Evolutionary conservation across 495 filamentous ascomycete species (phyloP), one percentile per base, ranked within the genome.

Genomic region (Xylaria grammica): DNA sequence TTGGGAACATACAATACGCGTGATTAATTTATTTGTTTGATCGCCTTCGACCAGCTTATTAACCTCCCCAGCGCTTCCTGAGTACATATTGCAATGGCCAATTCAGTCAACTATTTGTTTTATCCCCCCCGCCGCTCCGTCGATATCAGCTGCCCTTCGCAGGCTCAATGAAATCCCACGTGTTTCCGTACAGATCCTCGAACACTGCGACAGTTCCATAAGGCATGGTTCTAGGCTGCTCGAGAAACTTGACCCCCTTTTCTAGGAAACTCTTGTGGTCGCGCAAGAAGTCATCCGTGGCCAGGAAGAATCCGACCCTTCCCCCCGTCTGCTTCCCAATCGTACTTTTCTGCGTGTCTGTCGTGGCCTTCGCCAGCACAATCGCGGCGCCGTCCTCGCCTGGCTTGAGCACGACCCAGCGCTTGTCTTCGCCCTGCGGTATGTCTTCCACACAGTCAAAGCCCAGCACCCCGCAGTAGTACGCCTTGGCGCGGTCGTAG

Each of bases 401-500:
- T 30, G 58, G 45, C 22, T 52, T 52, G 4, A 61, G 11, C 45
- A 61, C 58, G 1, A 61, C 58, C 58, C 58, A 61, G 58, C 58
- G 58, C 24, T 61, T 50, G 22, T 32, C 58, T 27, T 42, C 32
- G 32, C 58, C 58, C 45, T 51, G 58, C 30, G 58, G 30, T 7
- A 17, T 29, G 58, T 61, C 58, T 30, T 61, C 45, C 30, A 40
- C 46, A 19, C 58, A 61, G 15, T 38, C 46, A 19, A 61, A 61
- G 11, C 58, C 58, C 7, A 61, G 24, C 5, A 61, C 46, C 2
- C 26, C 58, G 46, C 58, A 61, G 32, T 61, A 61, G 20, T 61
- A 61, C 22, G 32, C 58, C 32, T 61, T 61, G 45, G 58, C 58
- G 32, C 58, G 58, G 34, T 61, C 58, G 32, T 61, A 61, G 45